phyloP scores from a whole-genome alignment of 768 basidiomycete species.

The Calocera cornea region DNA sequence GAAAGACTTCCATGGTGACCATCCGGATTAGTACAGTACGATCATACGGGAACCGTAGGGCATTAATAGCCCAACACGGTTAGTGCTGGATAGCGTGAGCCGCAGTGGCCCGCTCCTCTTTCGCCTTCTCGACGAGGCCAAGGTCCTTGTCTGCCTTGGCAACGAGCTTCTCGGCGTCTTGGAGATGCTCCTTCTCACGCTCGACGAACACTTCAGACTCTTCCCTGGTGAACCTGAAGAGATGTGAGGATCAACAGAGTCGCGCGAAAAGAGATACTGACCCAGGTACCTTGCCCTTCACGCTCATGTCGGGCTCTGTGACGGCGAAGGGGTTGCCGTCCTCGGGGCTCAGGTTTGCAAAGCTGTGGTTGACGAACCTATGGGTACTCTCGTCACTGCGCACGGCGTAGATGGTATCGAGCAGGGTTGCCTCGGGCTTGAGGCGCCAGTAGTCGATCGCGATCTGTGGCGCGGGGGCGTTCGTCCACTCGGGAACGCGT shows the following conservation, averaged over 20 bases:
- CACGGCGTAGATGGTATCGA: slow-evolving; percentile 84
- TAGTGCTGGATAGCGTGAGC: background rate
- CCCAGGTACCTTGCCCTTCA: slow-evolving; percentile 65
- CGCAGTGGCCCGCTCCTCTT: background rate
- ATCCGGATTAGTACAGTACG: too few species aligned
- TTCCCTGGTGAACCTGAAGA: slow-evolving; percentile 26
- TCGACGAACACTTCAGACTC: slow-evolving; percentile 25
- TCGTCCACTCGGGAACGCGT: slow-evolving; percentile 65
- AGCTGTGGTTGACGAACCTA: slow-evolving; percentile 82
- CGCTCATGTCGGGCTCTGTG: slow-evolving; percentile 73
- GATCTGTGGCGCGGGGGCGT: slow-evolving; percentile 68
- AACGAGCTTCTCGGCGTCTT: slow-evolving; percentile 16
- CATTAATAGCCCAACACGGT: background rate
- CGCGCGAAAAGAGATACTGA: slow-evolving; percentile 27
- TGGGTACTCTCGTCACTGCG: slow-evolving; percentile 77
- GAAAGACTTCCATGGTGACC: too few species aligned
- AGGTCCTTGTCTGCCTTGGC: background rate
- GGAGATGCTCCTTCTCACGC: slow-evolving; percentile 20
- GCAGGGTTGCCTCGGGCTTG: slow-evolving; percentile 50
- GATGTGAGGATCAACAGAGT: background rate
- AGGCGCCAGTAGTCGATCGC: slow-evolving; percentile 95
- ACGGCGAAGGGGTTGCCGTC: slow-evolving; percentile 88
- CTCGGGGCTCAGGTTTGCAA: slow-evolving; percentile 69
- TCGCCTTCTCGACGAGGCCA: background rate
- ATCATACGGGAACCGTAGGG: too few species aligned